Conservation (phyloP, 495 filamentous ascomycete species). For the Lasiosphaeriaceae sp. region DNA sequence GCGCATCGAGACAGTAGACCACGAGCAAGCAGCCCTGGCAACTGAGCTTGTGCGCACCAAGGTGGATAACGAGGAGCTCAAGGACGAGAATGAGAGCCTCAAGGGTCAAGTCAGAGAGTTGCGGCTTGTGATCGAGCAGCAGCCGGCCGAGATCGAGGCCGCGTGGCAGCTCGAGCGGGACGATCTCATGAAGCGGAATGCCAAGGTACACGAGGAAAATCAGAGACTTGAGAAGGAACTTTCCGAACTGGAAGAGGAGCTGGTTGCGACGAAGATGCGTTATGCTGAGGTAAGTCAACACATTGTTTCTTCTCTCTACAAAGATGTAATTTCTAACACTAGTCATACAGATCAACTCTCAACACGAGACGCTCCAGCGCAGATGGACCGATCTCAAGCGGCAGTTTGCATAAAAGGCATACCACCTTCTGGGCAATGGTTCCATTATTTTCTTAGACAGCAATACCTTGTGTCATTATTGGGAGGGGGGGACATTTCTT, state of each 20-base stretch:
- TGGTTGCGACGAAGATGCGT: conserved; percentile 92
- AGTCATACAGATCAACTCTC: conserved; percentile 54
- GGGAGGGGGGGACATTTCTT: background rate
- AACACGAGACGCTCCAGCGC: conserved; percentile 71
- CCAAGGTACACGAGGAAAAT: conserved; percentile 94
- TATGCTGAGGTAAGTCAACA: conserved; percentile 78
- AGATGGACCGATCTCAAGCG: conserved; percentile 81
- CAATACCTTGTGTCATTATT: background rate
- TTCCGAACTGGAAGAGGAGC: conserved; percentile 87
- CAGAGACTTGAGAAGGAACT: conserved; percentile 81
- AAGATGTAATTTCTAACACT: conserved; percentile 12
- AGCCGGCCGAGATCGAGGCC: conserved; percentile 84
- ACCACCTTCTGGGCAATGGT: background rate
- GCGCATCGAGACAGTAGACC: conserved; percentile 80
- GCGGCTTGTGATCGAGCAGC: conserved; percentile 77
- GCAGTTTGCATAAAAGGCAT: conserved; percentile 29
- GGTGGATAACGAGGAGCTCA: conserved; percentile 86
- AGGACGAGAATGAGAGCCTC: conserved; percentile 82
- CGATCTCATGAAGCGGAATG: conserved; percentile 84
- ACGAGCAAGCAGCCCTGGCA: conserved; percentile 88
- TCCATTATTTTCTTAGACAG: background rate
- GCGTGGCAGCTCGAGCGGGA: conserved; percentile 84
- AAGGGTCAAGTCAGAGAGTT: conserved; percentile 79
- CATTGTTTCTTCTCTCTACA: background rate
- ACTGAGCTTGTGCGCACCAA: conserved; percentile 87